Evolutionary conservation across 2,329 filamentous ascomycete species (phyloP).

Genomic region (Knufia fluminis): DNA sequence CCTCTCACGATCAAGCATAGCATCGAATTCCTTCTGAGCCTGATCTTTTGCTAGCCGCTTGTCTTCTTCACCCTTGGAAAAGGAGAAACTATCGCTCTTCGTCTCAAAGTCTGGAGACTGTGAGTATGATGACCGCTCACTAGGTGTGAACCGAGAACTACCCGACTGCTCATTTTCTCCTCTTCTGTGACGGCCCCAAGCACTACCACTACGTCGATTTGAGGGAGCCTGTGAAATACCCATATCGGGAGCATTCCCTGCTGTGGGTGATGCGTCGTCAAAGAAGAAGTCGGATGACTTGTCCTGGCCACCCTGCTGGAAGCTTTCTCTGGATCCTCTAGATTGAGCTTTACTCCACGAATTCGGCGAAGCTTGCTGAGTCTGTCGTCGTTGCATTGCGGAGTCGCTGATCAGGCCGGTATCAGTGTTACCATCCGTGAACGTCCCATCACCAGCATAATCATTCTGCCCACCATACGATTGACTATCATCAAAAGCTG

Average conservation of each 20-base stretch:
- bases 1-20: conserved; percentile 34
- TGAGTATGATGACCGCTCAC: background rate
- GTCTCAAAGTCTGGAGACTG: conserved; percentile 7
- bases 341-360: conserved; percentile 10
- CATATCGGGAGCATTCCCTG: conserved; percentile 16
- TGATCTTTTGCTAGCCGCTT: conserved; percentile 28
- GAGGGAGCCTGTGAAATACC: background rate
- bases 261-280: conserved; percentile 21
- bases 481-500: conserved; percentile 10
- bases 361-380: conserved; percentile 8
- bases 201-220: conserved; percentile 8
- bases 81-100: conserved; percentile 12
- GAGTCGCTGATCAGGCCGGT: conserved; percentile 10
- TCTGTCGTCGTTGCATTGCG: conserved; percentile 7
- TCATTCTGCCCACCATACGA: conserved; percentile 3
- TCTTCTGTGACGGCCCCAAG: conserved; percentile 18
- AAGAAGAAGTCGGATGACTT: conserved; percentile 14
- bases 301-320: background rate
- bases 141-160: background rate
- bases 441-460: conserved; percentile 8
- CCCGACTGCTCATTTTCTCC: conserved; percentile 3
- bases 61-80: conserved; percentile 18
- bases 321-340: background rate
- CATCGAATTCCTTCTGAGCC: conserved; percentile 36
- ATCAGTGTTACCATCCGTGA: conserved; percentile 11